Evolutionary conservation across 2,329 filamentous ascomycete species (phyloP).

Genomic region (Cadophora malorum): DNA sequence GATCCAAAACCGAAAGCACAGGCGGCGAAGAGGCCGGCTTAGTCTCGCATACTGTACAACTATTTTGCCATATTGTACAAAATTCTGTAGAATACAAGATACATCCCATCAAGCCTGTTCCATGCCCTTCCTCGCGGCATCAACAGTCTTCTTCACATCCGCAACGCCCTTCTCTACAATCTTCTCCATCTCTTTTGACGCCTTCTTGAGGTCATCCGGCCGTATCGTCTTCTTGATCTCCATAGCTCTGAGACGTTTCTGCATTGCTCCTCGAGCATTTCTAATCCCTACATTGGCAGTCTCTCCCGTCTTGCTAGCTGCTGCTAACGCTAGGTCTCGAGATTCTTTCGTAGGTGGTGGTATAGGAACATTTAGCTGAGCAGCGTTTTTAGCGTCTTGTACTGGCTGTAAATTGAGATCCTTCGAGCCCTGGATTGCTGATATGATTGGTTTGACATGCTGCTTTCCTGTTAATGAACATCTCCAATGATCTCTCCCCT

Average conservation of each 20-base stretch:
- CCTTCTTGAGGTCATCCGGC: constrained; percentile 49
- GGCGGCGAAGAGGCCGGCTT: neutral
- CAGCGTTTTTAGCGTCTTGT: constrained; percentile 54
- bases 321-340: constrained; percentile 47
- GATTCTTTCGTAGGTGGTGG: constrained; percentile 64
- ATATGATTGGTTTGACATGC: constrained; percentile 60
- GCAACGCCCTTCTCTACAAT: constrained; percentile 45
- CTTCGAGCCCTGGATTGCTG: constrained; percentile 57
- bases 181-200: constrained; percentile 49
- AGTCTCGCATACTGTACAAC: neutral
- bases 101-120: constrained; percentile 31
- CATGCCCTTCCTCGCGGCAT: constrained; percentile 47
- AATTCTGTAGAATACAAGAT: constrained; percentile 29
- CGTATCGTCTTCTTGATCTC: constrained; percentile 45
- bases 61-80: constrained; percentile 30
- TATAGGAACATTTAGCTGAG: constrained; percentile 60
- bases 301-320: constrained; percentile 45
- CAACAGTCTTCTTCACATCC: constrained; percentile 48
- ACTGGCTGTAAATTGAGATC: constrained; percentile 56
- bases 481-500: neutral
- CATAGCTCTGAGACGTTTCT: constrained; percentile 47
- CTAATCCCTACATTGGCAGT: constrained; percentile 41
- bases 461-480: constrained; percentile 39
- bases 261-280: constrained; percentile 45
- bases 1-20: constrained; percentile 25